Evolutionary conservation across 129 eudicot genomes (phyloP).

Genomic region (Escallonia rubra): DNA sequence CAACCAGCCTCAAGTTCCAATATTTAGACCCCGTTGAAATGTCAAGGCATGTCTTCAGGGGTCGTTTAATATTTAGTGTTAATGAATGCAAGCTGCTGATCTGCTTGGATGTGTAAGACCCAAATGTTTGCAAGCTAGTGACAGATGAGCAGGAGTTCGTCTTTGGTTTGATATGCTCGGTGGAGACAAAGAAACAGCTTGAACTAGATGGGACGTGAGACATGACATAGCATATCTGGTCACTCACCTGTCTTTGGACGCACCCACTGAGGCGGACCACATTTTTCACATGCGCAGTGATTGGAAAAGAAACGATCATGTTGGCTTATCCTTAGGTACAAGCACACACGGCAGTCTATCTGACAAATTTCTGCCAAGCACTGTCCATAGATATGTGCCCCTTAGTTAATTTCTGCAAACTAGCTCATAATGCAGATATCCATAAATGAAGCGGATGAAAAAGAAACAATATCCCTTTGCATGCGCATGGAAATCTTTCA

Average conservation of each 20-base stretch:
- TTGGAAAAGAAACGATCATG: constrained; percentile 42
- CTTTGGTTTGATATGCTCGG: constrained; percentile 26
- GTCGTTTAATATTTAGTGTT: constrained; percentile 22
- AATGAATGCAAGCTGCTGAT: constrained; percentile 26
- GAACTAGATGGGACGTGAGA: constrained; percentile 27
- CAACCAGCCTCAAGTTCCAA: constrained; percentile 32
- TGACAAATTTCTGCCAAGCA: constrained; percentile 1
- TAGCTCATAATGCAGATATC: neutral
- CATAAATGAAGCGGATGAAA: neutral
- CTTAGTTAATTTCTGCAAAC: neutral
- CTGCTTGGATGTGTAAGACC: constrained; percentile 21
- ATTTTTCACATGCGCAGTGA: constrained; percentile 28
- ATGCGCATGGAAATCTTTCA: too few species aligned
- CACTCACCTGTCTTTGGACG: constrained; percentile 29
- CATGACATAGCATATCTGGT: constrained; percentile 19
- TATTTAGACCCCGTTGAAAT: constrained; percentile 30
- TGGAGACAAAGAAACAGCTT: constrained; percentile 31
- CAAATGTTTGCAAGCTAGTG: constrained; percentile 16
- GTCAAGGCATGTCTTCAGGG: constrained; percentile 32
- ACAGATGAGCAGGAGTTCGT: constrained; percentile 20
- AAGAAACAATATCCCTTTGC: neutral
- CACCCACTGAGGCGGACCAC: constrained; percentile 24
- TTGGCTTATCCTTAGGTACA: constrained; percentile 24
- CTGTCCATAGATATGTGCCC: constrained; percentile 5
- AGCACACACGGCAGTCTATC: constrained; percentile 5